Percentiles rank a stretch among this genome's conserved stretches.
Conservation (phyloP, 129 eudicot genomes). For the Gnaphalium uliginosum region DNA sequence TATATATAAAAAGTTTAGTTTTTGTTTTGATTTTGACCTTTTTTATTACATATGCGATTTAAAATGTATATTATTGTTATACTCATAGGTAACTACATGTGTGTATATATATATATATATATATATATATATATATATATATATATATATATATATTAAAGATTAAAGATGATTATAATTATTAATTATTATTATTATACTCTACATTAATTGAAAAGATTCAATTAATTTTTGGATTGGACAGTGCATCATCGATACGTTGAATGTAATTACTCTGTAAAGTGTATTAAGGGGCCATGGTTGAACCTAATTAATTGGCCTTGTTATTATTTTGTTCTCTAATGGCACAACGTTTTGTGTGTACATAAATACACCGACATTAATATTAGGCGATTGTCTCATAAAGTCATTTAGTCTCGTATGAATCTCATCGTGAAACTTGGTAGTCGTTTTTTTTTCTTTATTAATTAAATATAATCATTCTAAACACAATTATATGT, state of each 20-base stretch:
- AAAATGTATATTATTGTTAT: no score
- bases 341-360: not conserved
- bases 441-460: no score
- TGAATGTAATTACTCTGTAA: conserved; percentile 30
- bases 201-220: conserved; percentile 13
- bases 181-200: not conserved
- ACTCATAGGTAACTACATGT: not conserved
- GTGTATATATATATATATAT: not conserved
- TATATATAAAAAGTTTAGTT: no score
- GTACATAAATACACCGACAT: not conserved
- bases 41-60: no score
- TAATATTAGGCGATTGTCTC: not conserved
- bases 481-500: no score
- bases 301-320: conserved; percentile 20
- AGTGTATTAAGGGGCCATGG: conserved; percentile 23
- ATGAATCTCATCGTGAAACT: no score
- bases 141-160: no score
- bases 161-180: not conserved
- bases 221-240: conserved; percentile 7
- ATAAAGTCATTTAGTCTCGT: no score
- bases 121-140: no score
- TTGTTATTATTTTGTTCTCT: conserved; percentile 21
- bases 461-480: no score
- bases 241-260: conserved; percentile 17
- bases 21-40: no score